Evolutionary conservation across 148 eudicot species (phyloP).

Genomic region (Agrostemma githago): DNA sequence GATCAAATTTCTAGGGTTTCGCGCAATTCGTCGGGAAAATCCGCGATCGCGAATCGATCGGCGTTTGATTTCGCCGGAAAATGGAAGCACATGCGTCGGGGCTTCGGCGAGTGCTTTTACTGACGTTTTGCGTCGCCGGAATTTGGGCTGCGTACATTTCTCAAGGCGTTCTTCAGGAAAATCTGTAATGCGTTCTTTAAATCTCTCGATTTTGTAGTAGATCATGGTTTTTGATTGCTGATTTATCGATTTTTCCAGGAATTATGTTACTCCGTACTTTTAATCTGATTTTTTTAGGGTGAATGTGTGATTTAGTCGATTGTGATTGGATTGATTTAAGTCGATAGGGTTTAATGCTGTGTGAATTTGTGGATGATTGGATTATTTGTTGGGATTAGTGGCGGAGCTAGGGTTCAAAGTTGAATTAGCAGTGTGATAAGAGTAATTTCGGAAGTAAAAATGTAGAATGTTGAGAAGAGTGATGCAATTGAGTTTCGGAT

Average conservation of each 20-base stretch:
- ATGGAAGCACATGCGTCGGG: constrained; percentile 80
- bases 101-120: constrained; percentile 59
- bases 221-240: background rate
- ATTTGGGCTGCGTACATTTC: constrained; percentile 95
- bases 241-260: background rate
- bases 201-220: background rate
- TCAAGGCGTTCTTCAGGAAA: constrained; percentile 96
- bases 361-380: background rate
- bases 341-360: background rate
- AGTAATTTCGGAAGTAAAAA: no score
- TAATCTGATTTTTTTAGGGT: background rate
- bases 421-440: no score
- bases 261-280: background rate
- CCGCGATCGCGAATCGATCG: constrained; percentile 22
- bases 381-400: background rate
- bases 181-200: constrained; percentile 39
- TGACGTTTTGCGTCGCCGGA: constrained; percentile 81
- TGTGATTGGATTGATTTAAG: background rate
- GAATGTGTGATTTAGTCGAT: no score
- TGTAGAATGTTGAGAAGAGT: no score
- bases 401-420: background rate
- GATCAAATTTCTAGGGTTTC: constrained; percentile 3
- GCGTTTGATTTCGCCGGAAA: constrained; percentile 25
- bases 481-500: no score
- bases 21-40: background rate